phyloP scores from a whole-genome alignment of 805 yeast genomes.

The Candida anglica region DNA sequence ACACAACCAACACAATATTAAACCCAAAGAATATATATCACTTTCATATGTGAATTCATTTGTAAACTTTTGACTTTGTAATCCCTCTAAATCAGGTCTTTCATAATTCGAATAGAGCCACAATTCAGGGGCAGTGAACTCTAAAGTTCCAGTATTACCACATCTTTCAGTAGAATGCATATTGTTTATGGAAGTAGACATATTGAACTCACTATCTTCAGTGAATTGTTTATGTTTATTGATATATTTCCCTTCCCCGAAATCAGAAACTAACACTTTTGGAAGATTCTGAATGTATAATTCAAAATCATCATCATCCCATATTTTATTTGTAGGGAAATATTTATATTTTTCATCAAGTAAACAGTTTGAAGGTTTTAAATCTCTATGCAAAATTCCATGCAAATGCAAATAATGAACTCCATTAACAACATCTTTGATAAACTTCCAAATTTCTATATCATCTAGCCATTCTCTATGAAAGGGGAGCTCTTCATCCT shows the following conservation, averaged over 20 bases:
- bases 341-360: constrained; percentile 35
- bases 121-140: constrained; percentile 84
- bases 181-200: constrained; percentile 8
- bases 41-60: constrained; percentile 65
- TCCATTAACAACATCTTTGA: constrained; percentile 66
- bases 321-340: constrained; percentile 15
- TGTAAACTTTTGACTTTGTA: constrained; percentile 26
- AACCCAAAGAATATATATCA: constrained; percentile 79
- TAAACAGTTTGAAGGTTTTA: constrained; percentile 86
- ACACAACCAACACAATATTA: constrained; percentile 74
- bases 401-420: constrained; percentile 66
- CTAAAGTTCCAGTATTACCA: constrained; percentile 86
- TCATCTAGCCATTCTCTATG: constrained; percentile 42
- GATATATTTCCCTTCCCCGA: constrained; percentile 82
- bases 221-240: constrained; percentile 38
- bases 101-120: constrained; percentile 30
- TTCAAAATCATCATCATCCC: constrained; percentile 6
- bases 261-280: constrained; percentile 76
- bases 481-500: constrained; percentile 15
- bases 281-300: constrained; percentile 41
- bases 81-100: constrained; percentile 19
- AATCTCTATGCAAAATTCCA: constrained; percentile 82
- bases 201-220: constrained; percentile 4
- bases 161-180: constrained; percentile 41
- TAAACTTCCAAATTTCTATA: constrained; percentile 63